Evolutionary conservation across 2,329 filamentous ascomycete species (phyloP), one percentile per base, ranked within the genome.

Genomic region (Microcyclosporella mali): DNA sequence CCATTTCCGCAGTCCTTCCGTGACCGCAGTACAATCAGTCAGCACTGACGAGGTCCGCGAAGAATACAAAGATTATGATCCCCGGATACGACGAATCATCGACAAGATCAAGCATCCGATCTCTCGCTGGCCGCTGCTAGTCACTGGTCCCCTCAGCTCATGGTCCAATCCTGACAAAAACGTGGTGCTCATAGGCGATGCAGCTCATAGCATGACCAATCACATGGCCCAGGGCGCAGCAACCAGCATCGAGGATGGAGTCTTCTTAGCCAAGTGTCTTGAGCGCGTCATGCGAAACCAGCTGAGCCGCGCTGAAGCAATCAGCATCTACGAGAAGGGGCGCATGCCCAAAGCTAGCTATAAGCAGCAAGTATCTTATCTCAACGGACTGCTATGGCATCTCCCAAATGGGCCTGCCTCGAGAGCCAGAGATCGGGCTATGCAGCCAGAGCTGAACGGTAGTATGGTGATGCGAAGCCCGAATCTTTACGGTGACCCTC

Each of bases 21-120:
- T 65, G 1, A 55, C 62, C 12, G 57, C 60, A 1, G 58, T 67
- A 14, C 58, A 63, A 12, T 55, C 68, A 12, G 63, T 68, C 30
- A 62, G 66, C 30, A 61, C 72, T 11, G 59, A 68, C 16, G 70
- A 73, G 43, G 64, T 73, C 44, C 48, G 59, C 17, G 55, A 62
- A 6, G 59, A 67, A 14, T 73, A 69, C 46, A 61, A 66, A 38
- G 65, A 65, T 33, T 73, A 68, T 53, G 70, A 73, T 50, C 68
- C 69, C 4, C 57, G 66, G 3, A 68, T 70, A 44, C 63, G 64
- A 48, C 58, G 65, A 3, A 59, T 70, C 21, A 59, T 71, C 9
- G 61, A 67, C 34, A 68, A 66, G 64, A 63, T 70, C 12, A 52
- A 60, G 10, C 50, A 58, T 15, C 58, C 59, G 11, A 47, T 56